Percentiles rank a stretch among this genome's conserved stretches.
phyloP scores from a whole-genome alignment of 2,329 filamentous ascomycete species.

The Xylaria sp. region DNA sequence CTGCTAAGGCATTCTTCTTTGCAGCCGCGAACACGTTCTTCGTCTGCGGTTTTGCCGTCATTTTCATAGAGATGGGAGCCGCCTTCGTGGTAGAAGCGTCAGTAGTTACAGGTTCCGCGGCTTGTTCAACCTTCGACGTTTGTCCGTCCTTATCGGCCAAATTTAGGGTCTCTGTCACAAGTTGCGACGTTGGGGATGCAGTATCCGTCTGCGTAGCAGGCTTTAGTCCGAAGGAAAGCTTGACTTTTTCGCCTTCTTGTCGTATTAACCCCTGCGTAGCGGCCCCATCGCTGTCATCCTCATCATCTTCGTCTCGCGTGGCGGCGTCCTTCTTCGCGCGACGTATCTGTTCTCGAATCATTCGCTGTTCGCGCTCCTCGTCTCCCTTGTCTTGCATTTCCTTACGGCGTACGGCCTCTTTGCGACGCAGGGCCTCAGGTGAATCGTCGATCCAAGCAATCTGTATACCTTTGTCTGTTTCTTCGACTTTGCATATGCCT shows the following conservation, averaged over 20 bases:
- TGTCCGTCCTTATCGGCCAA: constrained; percentile 34
- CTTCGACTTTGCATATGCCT: constrained; percentile 89
- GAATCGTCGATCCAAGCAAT: constrained; percentile 93
- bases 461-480: constrained; percentile 84
- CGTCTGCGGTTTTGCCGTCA: constrained; percentile 70
- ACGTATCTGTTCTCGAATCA: constrained; percentile 85
- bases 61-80: constrained; percentile 69
- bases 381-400: constrained; percentile 90
- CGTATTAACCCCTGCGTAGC: constrained; percentile 63
- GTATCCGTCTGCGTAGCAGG: constrained; percentile 42
- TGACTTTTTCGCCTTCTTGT: constrained; percentile 79
- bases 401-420: constrained; percentile 83
- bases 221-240: constrained; percentile 70
- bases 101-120: constrained; percentile 19
- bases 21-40: constrained; percentile 79
- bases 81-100: constrained; percentile 48
- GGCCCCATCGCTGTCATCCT: constrained; percentile 49
- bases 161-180: constrained; percentile 38
- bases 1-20: constrained; percentile 74
- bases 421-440: constrained; percentile 81
- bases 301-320: constrained; percentile 55
- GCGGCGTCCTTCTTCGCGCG: constrained; percentile 70
- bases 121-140: constrained; percentile 17
- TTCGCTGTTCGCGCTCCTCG: constrained; percentile 85
- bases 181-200: constrained; percentile 33